Evolutionary conservation across 2,329 filamentous ascomycete genomes (phyloP).

Genomic region (Xylariaceae sp.): DNA sequence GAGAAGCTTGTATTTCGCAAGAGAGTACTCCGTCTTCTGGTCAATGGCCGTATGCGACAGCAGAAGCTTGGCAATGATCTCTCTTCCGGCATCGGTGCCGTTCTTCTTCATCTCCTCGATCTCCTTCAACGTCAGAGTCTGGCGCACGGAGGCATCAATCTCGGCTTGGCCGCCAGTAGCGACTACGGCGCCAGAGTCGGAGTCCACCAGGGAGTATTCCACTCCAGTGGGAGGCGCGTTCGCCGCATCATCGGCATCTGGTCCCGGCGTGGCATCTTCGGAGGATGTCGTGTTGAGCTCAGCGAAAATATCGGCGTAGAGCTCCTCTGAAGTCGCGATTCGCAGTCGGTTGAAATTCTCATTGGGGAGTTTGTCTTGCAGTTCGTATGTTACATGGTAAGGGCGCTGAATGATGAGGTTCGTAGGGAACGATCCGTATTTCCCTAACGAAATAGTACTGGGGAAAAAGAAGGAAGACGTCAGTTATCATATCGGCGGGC

Average conservation of each 20-base stretch:
- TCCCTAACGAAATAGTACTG: constrained; percentile 82
- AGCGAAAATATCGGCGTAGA: constrained; percentile 72
- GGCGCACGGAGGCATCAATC: constrained; percentile 59
- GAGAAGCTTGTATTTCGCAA: constrained; percentile 92
- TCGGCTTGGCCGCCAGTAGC: constrained; percentile 55
- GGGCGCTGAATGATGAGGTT: constrained; percentile 90
- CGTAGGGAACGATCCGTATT: constrained; percentile 85
- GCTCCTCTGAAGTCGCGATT: constrained; percentile 71
- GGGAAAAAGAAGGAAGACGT: constrained; percentile 11
- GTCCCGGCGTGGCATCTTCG: constrained; percentile 36
- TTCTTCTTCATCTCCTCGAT: constrained; percentile 71
- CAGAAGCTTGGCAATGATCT: constrained; percentile 88
- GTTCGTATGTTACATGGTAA: constrained; percentile 85
- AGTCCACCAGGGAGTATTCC: constrained; percentile 43
- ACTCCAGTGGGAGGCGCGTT: constrained; percentile 41
- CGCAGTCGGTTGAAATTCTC: constrained; percentile 66
- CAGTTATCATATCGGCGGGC: constrained; percentile 9
- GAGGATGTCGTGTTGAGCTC: constrained; percentile 32
- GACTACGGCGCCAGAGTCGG: constrained; percentile 44
- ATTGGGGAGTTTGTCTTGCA: constrained; percentile 64
- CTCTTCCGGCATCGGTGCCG: constrained; percentile 73
- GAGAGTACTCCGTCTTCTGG: constrained; percentile 88
- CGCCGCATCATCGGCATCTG: constrained; percentile 34
- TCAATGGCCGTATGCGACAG: constrained; percentile 83
- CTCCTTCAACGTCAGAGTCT: constrained; percentile 70